These are phyloP conservation scores for Pseudocercospora ulei DNA, from an alignment of 2,329 filamentous ascomycete genomes.

Conservation along the genomic window DNA sequence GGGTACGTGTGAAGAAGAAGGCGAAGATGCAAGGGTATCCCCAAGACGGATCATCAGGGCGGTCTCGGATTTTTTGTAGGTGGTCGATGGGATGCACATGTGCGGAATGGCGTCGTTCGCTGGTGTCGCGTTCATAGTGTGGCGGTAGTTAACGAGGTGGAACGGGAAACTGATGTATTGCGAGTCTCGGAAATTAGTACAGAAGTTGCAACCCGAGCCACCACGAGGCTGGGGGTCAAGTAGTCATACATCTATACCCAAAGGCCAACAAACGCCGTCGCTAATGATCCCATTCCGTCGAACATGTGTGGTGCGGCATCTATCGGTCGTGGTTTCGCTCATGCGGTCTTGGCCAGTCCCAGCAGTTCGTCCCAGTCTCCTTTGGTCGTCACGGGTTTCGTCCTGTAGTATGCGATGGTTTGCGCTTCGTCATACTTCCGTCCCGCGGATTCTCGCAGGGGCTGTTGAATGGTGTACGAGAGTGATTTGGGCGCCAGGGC, in stretches of 20 bases:
- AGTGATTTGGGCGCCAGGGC: conserved; percentile 5
- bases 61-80: too few species aligned
- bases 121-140: too few species aligned
- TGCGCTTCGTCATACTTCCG: conserved; percentile 17
- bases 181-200: too few species aligned
- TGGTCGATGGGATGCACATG: too few species aligned
- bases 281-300: conserved; percentile 4
- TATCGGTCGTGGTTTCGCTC: background rate
- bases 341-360: conserved; percentile 12
- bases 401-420: conserved; percentile 13
- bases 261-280: conserved; percentile 5
- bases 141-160: too few species aligned
- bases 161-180: too few species aligned
- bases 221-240: too few species aligned
- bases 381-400: conserved; percentile 11
- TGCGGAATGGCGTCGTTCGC: too few species aligned
- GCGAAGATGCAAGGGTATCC: too few species aligned
- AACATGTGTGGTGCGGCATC: background rate
- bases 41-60: too few species aligned
- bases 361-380: conserved; percentile 18
- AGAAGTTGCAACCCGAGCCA: too few species aligned
- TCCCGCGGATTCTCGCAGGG: conserved; percentile 16
- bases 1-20: too few species aligned
- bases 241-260: conserved; percentile 5
- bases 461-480: conserved; percentile 15